Percentiles rank a stretch among this genome's conserved stretches.
These are phyloP conservation scores for Candida khao-thaluensis DNA, from an alignment of 805 yeast genomes.

Conservation along the genomic window DNA sequence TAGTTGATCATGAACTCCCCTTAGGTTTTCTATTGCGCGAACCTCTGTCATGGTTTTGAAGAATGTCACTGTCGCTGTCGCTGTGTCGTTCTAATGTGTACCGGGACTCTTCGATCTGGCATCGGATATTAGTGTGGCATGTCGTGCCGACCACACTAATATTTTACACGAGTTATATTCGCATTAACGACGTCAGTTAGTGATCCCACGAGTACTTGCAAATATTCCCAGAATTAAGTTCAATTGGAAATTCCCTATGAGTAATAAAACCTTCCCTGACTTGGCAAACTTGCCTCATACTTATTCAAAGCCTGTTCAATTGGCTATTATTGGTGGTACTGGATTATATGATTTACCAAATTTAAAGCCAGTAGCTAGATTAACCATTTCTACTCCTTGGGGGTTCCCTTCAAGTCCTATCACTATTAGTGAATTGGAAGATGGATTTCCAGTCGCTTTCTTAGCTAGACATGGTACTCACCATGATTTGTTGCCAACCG, in stretches of 20 bases:
- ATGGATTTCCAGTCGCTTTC: conserved; percentile 87
- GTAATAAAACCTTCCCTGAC: conserved; percentile 6
- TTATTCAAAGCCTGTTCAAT: conserved; percentile 63
- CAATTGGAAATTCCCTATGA: conserved; percentile 1
- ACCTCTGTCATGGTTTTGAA: too few species aligned
- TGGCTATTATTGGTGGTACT: conserved; percentile 96
- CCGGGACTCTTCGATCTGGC: too few species aligned
- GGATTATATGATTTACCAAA: conserved; percentile 90
- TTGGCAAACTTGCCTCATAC: conserved; percentile 43
- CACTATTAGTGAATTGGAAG: conserved; percentile 75
- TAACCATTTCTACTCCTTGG: conserved; percentile 92
- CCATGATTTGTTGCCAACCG: conserved; percentile 87
- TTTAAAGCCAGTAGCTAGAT: conserved; percentile 78
- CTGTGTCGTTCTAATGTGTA: too few species aligned
- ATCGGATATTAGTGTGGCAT: too few species aligned
- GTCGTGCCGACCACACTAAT: too few species aligned
- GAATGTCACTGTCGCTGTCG: too few species aligned
- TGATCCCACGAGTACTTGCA: conserved; percentile 1
- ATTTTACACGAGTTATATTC: too few species aligned
- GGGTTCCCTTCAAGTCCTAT: conserved; percentile 94
- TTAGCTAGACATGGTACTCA: conserved; percentile 91
- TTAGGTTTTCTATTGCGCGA: conserved; percentile 1
- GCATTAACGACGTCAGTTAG: too few species aligned
- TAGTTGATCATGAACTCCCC: background rate
- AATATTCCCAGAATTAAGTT: background rate